Percentiles rank a stretch among this genome's conserved stretches.
phyloP scores from a whole-genome alignment of 495 filamentous ascomycete species.

The Penicillium canescens region DNA sequence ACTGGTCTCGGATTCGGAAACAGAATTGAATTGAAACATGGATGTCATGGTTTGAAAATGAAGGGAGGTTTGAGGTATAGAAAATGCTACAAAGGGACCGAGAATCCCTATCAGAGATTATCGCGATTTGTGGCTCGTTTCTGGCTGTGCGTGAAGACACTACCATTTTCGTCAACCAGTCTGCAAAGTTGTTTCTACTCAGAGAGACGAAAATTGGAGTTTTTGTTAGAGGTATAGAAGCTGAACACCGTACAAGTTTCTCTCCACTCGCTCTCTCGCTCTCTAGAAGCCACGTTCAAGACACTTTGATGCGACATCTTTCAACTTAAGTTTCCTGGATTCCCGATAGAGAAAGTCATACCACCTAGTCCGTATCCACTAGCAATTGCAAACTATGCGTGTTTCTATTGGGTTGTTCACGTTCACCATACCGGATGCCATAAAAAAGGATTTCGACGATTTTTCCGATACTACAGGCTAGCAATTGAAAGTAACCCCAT shows the following conservation, averaged over 20 bases:
- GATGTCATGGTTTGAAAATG: too few species aligned
- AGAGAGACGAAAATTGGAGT: constrained; percentile 4
- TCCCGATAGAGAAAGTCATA: not conserved
- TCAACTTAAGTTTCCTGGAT: constrained; percentile 8
- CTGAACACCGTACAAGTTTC: constrained; percentile 28
- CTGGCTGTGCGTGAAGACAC: constrained; percentile 21
- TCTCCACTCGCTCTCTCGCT: too few species aligned
- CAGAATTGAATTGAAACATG: too few species aligned
- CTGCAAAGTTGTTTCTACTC: constrained; percentile 39
- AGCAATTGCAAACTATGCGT: constrained; percentile 26
- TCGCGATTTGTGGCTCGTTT: constrained; percentile 20
- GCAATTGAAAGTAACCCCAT: constrained; percentile 31
- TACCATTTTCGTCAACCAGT: constrained; percentile 44
- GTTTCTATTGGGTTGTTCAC: constrained; percentile 39
- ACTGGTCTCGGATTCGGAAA: not conserved
- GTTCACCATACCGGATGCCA: constrained; percentile 31
- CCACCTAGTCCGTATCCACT: constrained; percentile 14
- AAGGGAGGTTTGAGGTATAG: too few species aligned
- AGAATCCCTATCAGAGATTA: constrained; percentile 12
- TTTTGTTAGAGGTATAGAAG: constrained; percentile 15
- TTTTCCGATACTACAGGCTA: constrained; percentile 22
- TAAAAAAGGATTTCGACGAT: too few species aligned
- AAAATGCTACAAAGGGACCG: too few species aligned
- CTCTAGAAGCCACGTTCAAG: constrained; percentile 18
- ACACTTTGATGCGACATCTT: constrained; percentile 23